Evolutionary conservation across 352 stramenopile genomes (phyloP), one percentile per base, ranked within the genome.

Genomic region (Globisporangium parvum): DNA sequence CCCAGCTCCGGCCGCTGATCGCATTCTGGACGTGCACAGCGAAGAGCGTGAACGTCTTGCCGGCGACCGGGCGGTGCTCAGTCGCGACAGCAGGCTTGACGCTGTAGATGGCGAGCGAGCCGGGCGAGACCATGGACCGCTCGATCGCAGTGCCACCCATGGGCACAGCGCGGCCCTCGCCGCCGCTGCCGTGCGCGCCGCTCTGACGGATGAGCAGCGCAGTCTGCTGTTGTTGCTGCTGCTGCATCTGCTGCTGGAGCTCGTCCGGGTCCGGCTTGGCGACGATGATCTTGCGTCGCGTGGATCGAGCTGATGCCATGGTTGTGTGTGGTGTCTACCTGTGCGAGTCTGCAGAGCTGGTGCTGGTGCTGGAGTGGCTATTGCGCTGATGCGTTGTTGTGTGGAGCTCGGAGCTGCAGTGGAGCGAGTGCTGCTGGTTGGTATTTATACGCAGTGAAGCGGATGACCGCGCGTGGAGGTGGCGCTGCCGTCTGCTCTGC

Each of bases 21-120:
- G 80, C 77, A 51, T 88, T 90, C 64, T 88, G 80, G 49, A 87
- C 69, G 51, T 88, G 67, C 15, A 88, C 71, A 0, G 75, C 69
- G 48, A 86, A 90, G 45, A 87, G 57, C 39, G 75, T 80, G 39
- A 62, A 63, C 65, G 76, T 77, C 51, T 79, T 81, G 23, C 55
- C 55, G 1, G 31, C 10, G 20, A 49, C 49, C 23, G 59, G 63
- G 9, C 20, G 51, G 40, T 65, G 59, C 24, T 74, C 62, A 3
- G 60, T 62, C 45, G 63, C 63, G 17, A 68, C 23, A 12, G 80
- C 67, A 0, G 77, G 71, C 51, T 78, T 85, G 52, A 87, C 69
- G 61, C 66, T 70, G 61, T 84, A 85, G 53, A 87, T 69, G 9
- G 77, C 70, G 37, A 87, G 70, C 26, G 77, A 83, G 26, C 71